Conservation (phyloP, 345 rosid species). For the Gossypium bickii region DNA sequence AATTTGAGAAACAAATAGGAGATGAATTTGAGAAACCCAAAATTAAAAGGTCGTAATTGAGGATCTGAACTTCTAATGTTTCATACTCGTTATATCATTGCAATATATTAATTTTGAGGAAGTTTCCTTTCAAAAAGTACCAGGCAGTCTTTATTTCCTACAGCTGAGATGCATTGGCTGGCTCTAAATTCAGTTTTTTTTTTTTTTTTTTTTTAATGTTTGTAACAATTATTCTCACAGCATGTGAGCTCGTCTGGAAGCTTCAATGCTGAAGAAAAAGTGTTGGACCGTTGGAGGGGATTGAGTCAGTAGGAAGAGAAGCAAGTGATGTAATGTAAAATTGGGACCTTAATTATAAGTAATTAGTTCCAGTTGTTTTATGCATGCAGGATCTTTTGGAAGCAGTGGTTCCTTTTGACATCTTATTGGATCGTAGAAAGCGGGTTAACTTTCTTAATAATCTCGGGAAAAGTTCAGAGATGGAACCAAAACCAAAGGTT, state of each 20-base stretch:
- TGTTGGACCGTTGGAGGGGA: background rate
- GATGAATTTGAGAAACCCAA: background rate
- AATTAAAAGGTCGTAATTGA: background rate
- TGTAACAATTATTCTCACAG: background rate
- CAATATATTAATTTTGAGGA: background rate
- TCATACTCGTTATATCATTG: background rate
- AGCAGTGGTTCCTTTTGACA: conserved; percentile 68
- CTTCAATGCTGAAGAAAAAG: background rate
- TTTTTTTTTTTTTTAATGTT: background rate
- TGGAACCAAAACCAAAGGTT: conserved; percentile 42
- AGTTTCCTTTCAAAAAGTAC: background rate
- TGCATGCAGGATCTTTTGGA: conserved; percentile 62
- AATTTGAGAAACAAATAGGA: background rate
- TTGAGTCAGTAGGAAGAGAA: conserved; percentile 2
- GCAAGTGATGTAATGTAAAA: background rate
- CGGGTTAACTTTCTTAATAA: conserved; percentile 39
- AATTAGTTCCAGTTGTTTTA: conserved; percentile 1
- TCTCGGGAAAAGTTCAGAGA: conserved; percentile 38
- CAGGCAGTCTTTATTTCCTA: background rate
- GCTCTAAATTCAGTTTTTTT: background rate
- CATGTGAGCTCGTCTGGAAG: background rate
- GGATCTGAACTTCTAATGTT: background rate
- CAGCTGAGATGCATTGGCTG: background rate
- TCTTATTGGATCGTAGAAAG: conserved; percentile 56
- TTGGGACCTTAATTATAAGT: background rate